Conservation (phyloP, 805 yeast species). For the Candida boidinii region DNA sequence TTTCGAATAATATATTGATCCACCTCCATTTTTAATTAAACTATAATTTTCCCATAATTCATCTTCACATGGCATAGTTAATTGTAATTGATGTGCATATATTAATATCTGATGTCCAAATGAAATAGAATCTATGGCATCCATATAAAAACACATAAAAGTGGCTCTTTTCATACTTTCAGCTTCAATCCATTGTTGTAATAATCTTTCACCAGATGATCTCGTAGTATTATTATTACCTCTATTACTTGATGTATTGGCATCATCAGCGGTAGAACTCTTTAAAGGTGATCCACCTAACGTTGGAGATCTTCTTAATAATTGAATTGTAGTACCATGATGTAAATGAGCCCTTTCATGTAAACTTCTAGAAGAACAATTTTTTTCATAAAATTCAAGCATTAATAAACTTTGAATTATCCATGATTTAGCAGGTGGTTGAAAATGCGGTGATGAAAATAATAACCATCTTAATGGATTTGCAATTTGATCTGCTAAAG, state of each 20-base stretch:
- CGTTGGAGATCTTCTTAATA: constrained; percentile 66
- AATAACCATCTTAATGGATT: constrained; percentile 60
- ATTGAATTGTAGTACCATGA: constrained; percentile 79
- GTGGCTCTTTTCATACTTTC: constrained; percentile 75
- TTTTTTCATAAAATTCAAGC: constrained; percentile 74
- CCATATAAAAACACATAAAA: constrained; percentile 74
- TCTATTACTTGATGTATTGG: constrained; percentile 6
- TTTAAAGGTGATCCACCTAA: constrained; percentile 60
- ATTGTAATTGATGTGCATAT: constrained; percentile 49
- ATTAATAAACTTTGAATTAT: constrained; percentile 65
- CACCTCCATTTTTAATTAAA: background rate
- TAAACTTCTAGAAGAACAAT: constrained; percentile 53
- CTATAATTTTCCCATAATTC: constrained; percentile 36
- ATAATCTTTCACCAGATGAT: constrained; percentile 24
- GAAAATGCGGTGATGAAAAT: constrained; percentile 63
- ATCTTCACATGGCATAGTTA: constrained; percentile 58
- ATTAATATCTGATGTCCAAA: constrained; percentile 65
- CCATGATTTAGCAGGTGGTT: constrained; percentile 72
- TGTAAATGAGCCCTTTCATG: constrained; percentile 83
- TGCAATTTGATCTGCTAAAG: constrained; percentile 38
- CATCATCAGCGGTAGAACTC: constrained; percentile 14
- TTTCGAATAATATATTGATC: constrained; percentile 15
- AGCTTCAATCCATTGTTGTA: constrained; percentile 68
- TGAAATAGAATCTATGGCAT: constrained; percentile 67
- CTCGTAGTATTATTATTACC: constrained; percentile 4